A percentile compares a stretch with the other conserved stretches of the same genome.
phyloP scores from a whole-genome alignment of 2,329 filamentous ascomycete species.

The Penicillium vulpinum region DNA sequence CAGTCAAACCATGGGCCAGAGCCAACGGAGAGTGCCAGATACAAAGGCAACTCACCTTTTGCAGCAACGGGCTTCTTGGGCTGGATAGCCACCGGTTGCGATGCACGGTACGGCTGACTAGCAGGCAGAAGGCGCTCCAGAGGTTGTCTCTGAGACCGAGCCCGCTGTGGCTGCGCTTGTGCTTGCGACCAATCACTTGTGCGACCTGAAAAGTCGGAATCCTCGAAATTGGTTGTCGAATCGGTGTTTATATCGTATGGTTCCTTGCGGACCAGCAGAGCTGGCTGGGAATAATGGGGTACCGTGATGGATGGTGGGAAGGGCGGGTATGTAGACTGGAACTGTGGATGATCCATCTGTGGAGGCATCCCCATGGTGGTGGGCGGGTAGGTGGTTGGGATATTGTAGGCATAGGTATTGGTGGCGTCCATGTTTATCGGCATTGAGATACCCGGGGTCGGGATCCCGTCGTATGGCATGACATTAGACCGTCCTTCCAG shows the following conservation, averaged over 20 bases:
- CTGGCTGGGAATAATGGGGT: conserved; percentile 11
- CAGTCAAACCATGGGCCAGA: conserved; percentile 6
- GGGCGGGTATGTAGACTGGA: conserved; percentile 11
- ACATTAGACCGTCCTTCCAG: conserved; percentile 27
- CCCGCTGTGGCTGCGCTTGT: neutral
- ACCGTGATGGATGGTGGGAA: conserved; percentile 6
- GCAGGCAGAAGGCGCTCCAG: conserved; percentile 20
- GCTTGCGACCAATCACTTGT: conserved; percentile 15
- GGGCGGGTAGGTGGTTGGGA: conserved; percentile 22
- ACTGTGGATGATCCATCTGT: conserved; percentile 17
- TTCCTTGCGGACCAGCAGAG: conserved; percentile 2
- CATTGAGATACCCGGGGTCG: conserved; percentile 17
- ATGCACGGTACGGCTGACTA: conserved; percentile 19
- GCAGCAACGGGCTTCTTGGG: conserved; percentile 29
- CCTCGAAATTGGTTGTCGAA: conserved; percentile 18
- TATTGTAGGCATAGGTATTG: conserved; percentile 25
- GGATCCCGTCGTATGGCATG: conserved; percentile 27
- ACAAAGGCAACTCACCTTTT: conserved; percentile 26
- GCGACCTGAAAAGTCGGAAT: conserved; percentile 21
- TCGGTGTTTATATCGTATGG: conserved; percentile 11
- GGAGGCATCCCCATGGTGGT: conserved; percentile 20
- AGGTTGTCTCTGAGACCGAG: conserved; percentile 5
- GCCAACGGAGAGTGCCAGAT: neutral
- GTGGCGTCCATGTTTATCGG: conserved; percentile 23
- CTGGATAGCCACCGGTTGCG: conserved; percentile 29